Base-by-base conservation (phyloP, 2,329 filamentous ascomycete species). In the Cladosporium sp. region DNA sequence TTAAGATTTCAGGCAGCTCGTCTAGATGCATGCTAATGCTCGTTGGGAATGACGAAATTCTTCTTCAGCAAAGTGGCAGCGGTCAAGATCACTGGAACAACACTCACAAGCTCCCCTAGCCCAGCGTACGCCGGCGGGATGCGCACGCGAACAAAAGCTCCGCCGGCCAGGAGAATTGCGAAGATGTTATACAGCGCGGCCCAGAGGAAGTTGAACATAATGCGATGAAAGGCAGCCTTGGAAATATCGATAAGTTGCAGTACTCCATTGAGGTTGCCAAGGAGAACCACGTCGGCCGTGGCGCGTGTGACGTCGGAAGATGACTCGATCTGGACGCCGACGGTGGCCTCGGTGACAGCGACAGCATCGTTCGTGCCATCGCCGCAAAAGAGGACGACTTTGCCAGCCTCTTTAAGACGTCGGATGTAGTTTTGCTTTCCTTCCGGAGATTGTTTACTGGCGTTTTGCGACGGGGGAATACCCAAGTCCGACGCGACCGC, bases 341-440 rank as follows among this genome's bases (percentile, higher is more conserved):
- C 77, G 6, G 78, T 79, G 1, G 88, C 85, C 63, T 84, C 80
- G 0, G 85, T 82, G 2, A 92, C 74, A 0, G 87, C 87, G 3
- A 81, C 75, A 0, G 87, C 84, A 62, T 92, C 87, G 65, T 91
- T 91, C 11, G 85, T 89, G 1, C 87, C 88, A 59, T 92, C 87
- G 32, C 87, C 87, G 49, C 80, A 78, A 67, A 92, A 91, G 5
- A 90, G 67, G 14, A 88, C 78, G 13, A 58, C 61, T 5, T 42
- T 52, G 14, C 54, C 48, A 13, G 34, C 32, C 9, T 51, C 19
- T 4, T 32, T n/a, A 49, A 73, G 54, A 3, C 58, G 43, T 9
- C 63, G 59, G 48, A 84, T 67, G 61, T 83, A 83, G 2, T 68
- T 62, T 16, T 74, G 71, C 60, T 85, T 85, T 55, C 80, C 72